Evolutionary conservation across 768 basidiomycete genomes (phyloP).

Genomic region (Pisolithus orientalis): DNA sequence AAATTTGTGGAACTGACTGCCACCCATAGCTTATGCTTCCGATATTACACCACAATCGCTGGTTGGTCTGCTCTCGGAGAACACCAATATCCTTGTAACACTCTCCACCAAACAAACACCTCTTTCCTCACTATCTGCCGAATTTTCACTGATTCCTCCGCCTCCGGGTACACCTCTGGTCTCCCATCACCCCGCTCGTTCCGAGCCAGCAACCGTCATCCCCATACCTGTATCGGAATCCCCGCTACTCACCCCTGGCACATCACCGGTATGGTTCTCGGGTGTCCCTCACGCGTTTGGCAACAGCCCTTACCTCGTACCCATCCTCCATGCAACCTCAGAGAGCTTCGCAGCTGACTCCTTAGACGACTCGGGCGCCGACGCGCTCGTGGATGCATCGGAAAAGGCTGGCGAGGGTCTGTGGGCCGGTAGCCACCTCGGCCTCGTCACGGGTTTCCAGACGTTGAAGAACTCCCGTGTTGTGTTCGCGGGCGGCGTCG

Average conservation of each 20-base stretch:
- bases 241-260: conserved; percentile 41
- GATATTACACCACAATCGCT: conserved; percentile 83
- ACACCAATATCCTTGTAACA: conserved; percentile 80
- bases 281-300: conserved; percentile 61
- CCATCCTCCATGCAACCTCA: conserved; percentile 71
- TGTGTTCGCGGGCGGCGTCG: conserved; percentile 76
- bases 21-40: conserved; percentile 48
- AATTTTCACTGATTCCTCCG: conserved; percentile 87
- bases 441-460: conserved; percentile 87
- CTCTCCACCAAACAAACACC: conserved; percentile 73
- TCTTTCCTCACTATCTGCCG: conserved; percentile 72
- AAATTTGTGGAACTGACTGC: not conserved
- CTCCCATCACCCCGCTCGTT: conserved; percentile 78
- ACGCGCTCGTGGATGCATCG: conserved; percentile 61
- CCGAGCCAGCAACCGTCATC: conserved; percentile 57
- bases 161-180: conserved; percentile 79
- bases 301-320: conserved; percentile 73
- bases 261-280: conserved; percentile 68
- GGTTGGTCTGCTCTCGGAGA: conserved; percentile 57
- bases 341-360: conserved; percentile 75
- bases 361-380: conserved; percentile 47
- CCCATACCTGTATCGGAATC: conserved; percentile 50
- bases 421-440: conserved; percentile 75
- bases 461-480: conserved; percentile 69
- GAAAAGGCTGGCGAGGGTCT: conserved; percentile 74